phyloP scores from a whole-genome alignment of 352 stramenopile genomes.

The Pelagophyceae sp. region DNA sequence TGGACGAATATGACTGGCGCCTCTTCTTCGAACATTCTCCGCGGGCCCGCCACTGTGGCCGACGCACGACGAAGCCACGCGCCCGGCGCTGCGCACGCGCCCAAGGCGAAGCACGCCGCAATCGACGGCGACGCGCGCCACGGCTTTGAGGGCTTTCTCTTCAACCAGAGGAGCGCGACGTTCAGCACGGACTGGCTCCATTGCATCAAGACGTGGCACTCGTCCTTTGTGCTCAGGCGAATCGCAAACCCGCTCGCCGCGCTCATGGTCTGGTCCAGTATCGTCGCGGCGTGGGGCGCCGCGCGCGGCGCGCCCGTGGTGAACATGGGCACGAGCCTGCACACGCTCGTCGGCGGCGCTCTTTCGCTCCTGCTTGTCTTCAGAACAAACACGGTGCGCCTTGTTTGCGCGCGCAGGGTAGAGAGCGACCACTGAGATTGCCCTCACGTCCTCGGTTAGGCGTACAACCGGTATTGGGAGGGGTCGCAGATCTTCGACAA shows the following conservation, averaged over 20 bases:
- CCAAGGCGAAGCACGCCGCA: too few relatives aligned
- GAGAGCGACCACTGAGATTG: too few relatives aligned
- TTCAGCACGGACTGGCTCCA: constrained; percentile 11
- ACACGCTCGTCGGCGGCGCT: constrained; percentile 46
- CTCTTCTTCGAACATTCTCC: too few relatives aligned
- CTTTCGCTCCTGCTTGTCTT: constrained; percentile 56
- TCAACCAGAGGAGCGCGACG: too few relatives aligned
- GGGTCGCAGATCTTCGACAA: constrained; percentile 64
- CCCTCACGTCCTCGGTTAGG: too few relatives aligned
- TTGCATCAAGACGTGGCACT: not conserved
- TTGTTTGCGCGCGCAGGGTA: too few relatives aligned
- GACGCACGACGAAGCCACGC: too few relatives aligned
- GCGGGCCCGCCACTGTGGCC: too few relatives aligned
- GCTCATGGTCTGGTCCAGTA: not conserved
- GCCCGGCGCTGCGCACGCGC: too few relatives aligned
- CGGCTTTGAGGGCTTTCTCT: too few relatives aligned
- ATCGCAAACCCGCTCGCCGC: not conserved
- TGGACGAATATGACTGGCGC: too few relatives aligned
- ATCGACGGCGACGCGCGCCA: too few relatives aligned
- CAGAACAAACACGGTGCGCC: constrained; percentile 53
- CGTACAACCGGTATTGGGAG: constrained; percentile 61
- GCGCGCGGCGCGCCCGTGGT: not conserved
- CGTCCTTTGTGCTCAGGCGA: not conserved
- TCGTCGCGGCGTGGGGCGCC: not conserved
- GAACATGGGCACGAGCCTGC: constrained; percentile 8